Conservation (phyloP, 768 basidiomycete genomes). For the Cyclocybe cylindracea region DNA sequence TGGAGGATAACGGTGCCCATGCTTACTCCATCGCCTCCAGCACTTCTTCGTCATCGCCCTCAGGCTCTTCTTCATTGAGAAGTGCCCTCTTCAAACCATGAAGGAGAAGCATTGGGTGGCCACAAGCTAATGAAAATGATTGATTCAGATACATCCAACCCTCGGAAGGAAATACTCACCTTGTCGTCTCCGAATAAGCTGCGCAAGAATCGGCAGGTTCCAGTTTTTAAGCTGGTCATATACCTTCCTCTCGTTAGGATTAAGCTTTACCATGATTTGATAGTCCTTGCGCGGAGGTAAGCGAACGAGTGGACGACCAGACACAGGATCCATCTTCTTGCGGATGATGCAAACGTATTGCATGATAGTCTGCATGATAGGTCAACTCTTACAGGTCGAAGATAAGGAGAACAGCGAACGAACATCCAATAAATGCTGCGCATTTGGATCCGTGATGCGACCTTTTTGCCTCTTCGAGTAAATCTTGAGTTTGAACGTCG, state of each 20-base stretch:
- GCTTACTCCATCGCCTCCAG: too few species aligned
- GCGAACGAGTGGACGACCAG: neutral
- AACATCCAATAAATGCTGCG: neutral
- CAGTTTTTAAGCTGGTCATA: conserved; percentile 2
- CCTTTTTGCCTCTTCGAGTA: neutral
- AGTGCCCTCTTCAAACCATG: neutral
- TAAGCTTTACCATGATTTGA: conserved; percentile 2
- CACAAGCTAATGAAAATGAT: conserved; percentile 5
- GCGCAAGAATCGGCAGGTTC: conserved; percentile 1
- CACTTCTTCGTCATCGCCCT: too few species aligned
- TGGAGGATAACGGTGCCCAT: too few species aligned
- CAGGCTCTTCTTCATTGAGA: too few species aligned
- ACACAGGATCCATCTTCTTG: neutral
- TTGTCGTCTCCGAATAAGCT: conserved; percentile 11
- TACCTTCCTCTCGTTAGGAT: neutral
- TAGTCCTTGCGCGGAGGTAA: conserved; percentile 6
- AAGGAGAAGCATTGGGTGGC: conserved; percentile 6
- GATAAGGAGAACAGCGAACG: neutral
- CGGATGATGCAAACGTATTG: conserved; percentile 7
- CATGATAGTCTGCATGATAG: neutral
- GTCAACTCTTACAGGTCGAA: neutral
- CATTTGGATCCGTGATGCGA: neutral
- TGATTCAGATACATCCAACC: neutral
- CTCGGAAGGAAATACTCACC: neutral
- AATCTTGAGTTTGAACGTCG: neutral